phyloP scores from a whole-genome alignment of 441 rosid genomes.

The Omphalea diandra region DNA sequence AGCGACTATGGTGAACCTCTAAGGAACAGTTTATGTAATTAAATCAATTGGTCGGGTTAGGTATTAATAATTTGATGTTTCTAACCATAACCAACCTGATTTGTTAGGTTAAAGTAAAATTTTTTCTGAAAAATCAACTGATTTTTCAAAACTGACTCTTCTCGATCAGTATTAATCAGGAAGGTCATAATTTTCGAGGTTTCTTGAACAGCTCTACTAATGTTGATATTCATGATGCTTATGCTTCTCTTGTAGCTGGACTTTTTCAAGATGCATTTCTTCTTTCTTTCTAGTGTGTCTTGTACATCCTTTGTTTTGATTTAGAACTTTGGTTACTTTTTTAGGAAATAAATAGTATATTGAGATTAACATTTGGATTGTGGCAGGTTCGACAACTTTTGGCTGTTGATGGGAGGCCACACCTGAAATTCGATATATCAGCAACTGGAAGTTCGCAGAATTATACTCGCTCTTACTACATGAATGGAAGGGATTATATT shows the following conservation, averaged over 20 bases:
- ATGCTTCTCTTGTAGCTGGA: not conserved
- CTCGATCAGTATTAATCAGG: not conserved
- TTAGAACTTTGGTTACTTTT: not conserved
- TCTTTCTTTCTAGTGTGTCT: conserved; percentile 3
- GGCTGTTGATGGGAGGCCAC: conserved; percentile 86
- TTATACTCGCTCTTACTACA: conserved; percentile 92
- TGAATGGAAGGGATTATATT: conserved; percentile 92
- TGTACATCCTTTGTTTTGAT: conserved; percentile 6
- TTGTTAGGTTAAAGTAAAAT: not conserved
- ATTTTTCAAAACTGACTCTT: not conserved
- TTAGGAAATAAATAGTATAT: not conserved
- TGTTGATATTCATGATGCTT: not conserved
- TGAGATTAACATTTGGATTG: conserved; percentile 19
- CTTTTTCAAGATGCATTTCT: conserved; percentile 4
- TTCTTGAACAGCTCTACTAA: not conserved
- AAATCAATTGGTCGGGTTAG: not conserved
- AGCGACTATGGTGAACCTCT: too few species aligned
- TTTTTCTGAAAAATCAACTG: not conserved
- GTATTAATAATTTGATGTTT: not conserved
- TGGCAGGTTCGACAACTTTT: conserved; percentile 84
- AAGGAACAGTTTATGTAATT: not conserved
- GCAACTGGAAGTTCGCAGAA: conserved; percentile 82
- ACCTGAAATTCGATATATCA: conserved; percentile 67
- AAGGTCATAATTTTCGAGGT: not conserved
- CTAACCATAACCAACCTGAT: not conserved